Base-by-base conservation (phyloP, 768 basidiomycete species). In the Mycena rosella region DNA sequence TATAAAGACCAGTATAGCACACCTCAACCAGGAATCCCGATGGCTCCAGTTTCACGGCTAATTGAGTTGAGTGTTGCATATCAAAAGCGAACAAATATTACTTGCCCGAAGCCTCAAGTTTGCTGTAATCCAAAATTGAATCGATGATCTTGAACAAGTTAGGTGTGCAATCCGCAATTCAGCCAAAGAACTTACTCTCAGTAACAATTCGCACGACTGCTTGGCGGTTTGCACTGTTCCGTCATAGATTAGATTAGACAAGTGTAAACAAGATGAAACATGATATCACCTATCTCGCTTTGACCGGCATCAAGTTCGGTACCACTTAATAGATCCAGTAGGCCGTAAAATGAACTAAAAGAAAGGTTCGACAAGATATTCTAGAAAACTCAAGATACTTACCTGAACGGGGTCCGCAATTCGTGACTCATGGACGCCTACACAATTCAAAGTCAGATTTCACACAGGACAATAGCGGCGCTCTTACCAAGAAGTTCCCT, bases 111-210 rank as follows among this genome's bases (percentile, higher is more conserved):
- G 91, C 92, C 74, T 93, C 92, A 2, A 92, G 79, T 75, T 93
- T 93, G 78, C 90, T 91, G 77, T 92, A 93, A 73, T 93, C 92
- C 69, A 93, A 77, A 54, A 93, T 91, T 2, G 89, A 91, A 75
- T 92, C 90, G 71, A 93, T 93, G 74, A 93, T 92, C 90, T 92
- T 60, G 14, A 54, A 36, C 29, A 47, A 40, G 26, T 56, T 73
- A 55, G 70, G 58, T 4, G 2, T 42, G 52, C 32, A 58, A 42
- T 49, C 22, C 20, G 24, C 10, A 29, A 5, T 20, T 11, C 18
- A 49, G 10, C 2, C 51, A 48, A 55, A 11, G 10, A 4, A 29
- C 63, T 45, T 71, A 88, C 90, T 83, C 91, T 91, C 59, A 93
- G 77, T 26, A 93, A 78, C 18, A 92, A 81, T 75, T 92, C 92